A percentile compares a stretch with the other conserved stretches of the same genome.
Evolutionary conservation across 768 basidiomycete genomes (phyloP).

Genomic region (Russula compacta): DNA sequence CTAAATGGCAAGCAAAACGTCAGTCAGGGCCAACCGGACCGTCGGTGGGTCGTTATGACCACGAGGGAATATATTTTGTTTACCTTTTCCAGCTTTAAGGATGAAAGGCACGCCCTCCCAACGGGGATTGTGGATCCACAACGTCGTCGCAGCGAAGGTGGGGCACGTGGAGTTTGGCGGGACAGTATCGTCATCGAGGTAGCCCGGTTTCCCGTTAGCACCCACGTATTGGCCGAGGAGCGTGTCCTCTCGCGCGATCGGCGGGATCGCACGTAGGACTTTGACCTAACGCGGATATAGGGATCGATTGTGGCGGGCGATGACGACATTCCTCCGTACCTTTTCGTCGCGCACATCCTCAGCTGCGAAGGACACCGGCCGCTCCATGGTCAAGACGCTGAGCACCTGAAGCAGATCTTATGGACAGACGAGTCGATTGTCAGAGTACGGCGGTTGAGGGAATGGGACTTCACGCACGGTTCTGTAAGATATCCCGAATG

Average conservation of each 20-base stretch:
- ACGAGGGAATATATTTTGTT: neutral
- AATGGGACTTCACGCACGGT: constrained; percentile 56
- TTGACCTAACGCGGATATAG: constrained; percentile 60
- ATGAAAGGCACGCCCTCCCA: constrained; percentile 99
- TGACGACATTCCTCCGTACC: constrained; percentile 35
- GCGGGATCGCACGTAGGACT: constrained; percentile 84
- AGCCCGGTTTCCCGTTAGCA: constrained; percentile 93
- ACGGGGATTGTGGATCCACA: constrained; percentile 90
- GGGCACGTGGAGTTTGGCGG: constrained; percentile 89
- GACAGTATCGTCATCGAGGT: constrained; percentile 93
- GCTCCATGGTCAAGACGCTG: constrained; percentile 93
- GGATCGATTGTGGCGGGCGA: constrained; percentile 16
- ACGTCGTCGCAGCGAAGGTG: constrained; percentile 83
- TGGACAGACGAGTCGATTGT: neutral
- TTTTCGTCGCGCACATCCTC: constrained; percentile 99
- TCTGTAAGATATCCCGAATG: constrained; percentile 95
- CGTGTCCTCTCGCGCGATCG: constrained; percentile 66
- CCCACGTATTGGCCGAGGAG: constrained; percentile 92
- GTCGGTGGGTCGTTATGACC: neutral
- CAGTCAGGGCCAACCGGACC: neutral
- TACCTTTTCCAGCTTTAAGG: constrained; percentile 93
- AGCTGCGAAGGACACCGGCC: constrained; percentile 92
- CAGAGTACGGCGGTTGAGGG: neutral
- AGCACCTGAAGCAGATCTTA: constrained; percentile 91
- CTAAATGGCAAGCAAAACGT: constrained; percentile 24